These are phyloP conservation scores for Conringia planisiliqua DNA, from an alignment of 345 rosid genomes.

Conservation along the genomic window DNA sequence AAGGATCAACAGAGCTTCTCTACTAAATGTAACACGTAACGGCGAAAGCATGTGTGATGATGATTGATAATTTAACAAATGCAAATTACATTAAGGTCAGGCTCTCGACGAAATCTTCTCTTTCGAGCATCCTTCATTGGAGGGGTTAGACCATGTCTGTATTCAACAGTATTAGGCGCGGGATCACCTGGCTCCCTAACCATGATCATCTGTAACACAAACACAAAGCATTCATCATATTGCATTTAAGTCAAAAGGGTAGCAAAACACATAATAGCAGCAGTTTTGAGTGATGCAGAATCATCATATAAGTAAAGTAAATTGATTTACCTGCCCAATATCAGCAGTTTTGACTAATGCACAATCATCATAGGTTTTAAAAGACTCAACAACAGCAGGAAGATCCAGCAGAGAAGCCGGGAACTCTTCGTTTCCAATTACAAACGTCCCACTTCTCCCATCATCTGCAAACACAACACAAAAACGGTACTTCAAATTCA, in stretches of 20 bases:
- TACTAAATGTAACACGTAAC: background rate
- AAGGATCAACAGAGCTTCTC: background rate
- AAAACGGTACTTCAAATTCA: background rate
- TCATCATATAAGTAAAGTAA: background rate
- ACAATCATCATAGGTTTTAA: constrained; percentile 84
- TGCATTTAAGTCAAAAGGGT: background rate
- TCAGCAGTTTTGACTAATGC: constrained; percentile 89
- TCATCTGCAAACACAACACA: constrained; percentile 51
- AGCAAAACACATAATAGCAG: background rate
- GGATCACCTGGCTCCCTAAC: constrained; percentile 82
- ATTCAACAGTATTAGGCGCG: constrained; percentile 73
- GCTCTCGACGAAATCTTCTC: constrained; percentile 94
- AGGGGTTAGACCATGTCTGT: constrained; percentile 94
- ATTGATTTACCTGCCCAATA: constrained; percentile 71
- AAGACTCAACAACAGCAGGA: constrained; percentile 91
- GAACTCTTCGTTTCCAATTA: constrained; percentile 65
- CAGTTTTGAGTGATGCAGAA: background rate
- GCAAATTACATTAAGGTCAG: constrained; percentile 80
- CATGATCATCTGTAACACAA: constrained; percentile 68
- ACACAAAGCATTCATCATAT: constrained; percentile 1
- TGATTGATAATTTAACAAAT: no score
- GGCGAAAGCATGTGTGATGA: background rate
- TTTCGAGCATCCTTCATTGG: constrained; percentile 98
- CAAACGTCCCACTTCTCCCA: constrained; percentile 81
- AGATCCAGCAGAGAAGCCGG: constrained; percentile 85